These are phyloP conservation scores for Panicum hallii DNA, from an alignment of 202 grass and related monocot genomes.

Conservation along the genomic window DNA sequence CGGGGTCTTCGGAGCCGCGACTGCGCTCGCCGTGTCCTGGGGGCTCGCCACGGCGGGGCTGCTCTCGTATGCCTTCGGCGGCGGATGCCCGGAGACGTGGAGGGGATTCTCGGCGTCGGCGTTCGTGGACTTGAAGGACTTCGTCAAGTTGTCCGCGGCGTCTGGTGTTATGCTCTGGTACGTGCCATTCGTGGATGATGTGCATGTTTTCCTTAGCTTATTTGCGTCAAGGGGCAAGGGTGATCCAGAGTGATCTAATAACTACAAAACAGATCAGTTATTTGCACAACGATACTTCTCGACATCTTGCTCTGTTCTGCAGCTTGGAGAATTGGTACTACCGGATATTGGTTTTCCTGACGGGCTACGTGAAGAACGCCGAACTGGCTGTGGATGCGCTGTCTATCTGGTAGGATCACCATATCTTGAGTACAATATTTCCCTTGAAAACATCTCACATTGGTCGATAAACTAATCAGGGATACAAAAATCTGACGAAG, in stretches of 20 bases:
- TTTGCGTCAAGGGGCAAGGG: no score
- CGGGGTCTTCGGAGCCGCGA: slow-evolving; percentile 52
- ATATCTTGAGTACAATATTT: neutral
- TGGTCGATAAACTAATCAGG: neutral
- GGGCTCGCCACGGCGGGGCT: slow-evolving; percentile 32
- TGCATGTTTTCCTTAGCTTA: no score
- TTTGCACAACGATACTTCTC: neutral
- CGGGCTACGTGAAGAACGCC: slow-evolving; percentile 61
- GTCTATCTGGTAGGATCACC: slow-evolving; percentile 62
- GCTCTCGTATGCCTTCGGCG: slow-evolving; percentile 46
- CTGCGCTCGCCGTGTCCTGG: slow-evolving; percentile 47
- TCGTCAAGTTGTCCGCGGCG: slow-evolving; percentile 62
- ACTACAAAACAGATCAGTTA: neutral
- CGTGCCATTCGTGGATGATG: no score
- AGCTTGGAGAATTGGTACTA: slow-evolving; percentile 88
- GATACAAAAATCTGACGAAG: neutral
- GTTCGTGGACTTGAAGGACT: slow-evolving; percentile 62
- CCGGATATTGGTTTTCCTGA: slow-evolving; percentile 65
- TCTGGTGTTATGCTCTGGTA: slow-evolving; percentile 82
- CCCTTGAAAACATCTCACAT: neutral
- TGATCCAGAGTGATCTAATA: neutral
- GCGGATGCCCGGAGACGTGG: slow-evolving; percentile 65
- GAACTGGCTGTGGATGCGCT: slow-evolving; percentile 67
- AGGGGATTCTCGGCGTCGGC: slow-evolving; percentile 64
- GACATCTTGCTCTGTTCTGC: neutral